Base-by-base conservation (phyloP, 2,329 filamentous ascomycete genomes). In the Iodosphaeria phyllophila region DNA sequence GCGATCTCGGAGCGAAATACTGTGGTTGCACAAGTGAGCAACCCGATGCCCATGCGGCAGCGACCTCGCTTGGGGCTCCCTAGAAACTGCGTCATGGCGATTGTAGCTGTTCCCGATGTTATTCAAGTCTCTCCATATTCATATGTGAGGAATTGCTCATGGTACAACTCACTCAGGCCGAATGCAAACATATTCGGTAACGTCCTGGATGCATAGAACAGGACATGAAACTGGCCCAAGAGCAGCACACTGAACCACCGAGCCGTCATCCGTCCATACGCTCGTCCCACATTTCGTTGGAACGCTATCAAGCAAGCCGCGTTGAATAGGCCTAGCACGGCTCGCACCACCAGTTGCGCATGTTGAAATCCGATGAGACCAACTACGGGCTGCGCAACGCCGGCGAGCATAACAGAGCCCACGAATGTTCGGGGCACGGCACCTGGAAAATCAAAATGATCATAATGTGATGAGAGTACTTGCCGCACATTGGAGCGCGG, bases 111-210 rank as follows among this genome's bases (percentile, higher is more conserved):
- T 16, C 13, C 12, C 16, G 10, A n/a, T 16, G 23, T 12, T 14
- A 16, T 31, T 27, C 4, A 20, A 35, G 29, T 18, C 11, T 16
- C 3, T 6, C 6, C 4, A 26, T 16, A 9, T 4, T 12, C n/a
- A 5, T 22, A 15, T 18, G 8, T 22, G n/a, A 4, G 16, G 11
- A 15, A 13, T 32, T 13, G 10, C 23, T 5, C 6, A 13, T 9
- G 9, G 14, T 6, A 9, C 7, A 11, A 60, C 73, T 50, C 57
- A 86, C 75, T 80, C 30, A 93, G 53, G 7, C 71, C 68, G 53
- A 95, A 89, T 12, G 89, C 84, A 51, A 93, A 92, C 76, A 91
- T 92, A 46, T 98, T 98, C 2, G 89, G 89, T 35, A 98, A 54
- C 3, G 83, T 89, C 31, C 89, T 64, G 10, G 83, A 89, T 9